phyloP scores from a whole-genome alignment of 345 rosid genomes.

The Brassica rapa region DNA sequence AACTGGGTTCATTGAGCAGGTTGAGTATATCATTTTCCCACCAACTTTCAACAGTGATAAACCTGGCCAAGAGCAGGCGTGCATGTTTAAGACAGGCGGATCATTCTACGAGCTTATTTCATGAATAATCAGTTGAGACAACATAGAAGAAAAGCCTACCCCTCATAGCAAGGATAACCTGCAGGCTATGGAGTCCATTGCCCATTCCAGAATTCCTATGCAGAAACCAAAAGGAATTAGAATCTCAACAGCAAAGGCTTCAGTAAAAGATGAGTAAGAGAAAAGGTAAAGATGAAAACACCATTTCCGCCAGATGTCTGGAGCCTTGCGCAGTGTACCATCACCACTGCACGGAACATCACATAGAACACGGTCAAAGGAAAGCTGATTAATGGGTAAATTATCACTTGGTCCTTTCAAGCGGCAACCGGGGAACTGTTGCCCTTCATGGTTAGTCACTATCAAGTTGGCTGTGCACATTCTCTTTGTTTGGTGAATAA shows the following conservation, averaged over 20 bases:
- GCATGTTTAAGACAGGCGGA: not conserved
- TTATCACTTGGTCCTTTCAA: slow-evolving; percentile 42
- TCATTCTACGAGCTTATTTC: not conserved
- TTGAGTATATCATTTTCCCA: slow-evolving; percentile 96
- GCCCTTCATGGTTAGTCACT: slow-evolving; percentile 96
- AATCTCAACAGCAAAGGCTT: slow-evolving; percentile 4
- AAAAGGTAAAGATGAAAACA: slow-evolving; percentile 24
- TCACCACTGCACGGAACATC: slow-evolving; percentile 99
- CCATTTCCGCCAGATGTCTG: slow-evolving; percentile 98
- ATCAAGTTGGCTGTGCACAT: slow-evolving; percentile 94
- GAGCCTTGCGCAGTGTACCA: slow-evolving; percentile 97
- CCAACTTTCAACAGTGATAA: slow-evolving; percentile 83
- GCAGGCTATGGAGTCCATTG: slow-evolving; percentile 85
- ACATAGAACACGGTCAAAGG: slow-evolving; percentile 89
- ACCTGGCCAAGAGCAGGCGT: slow-evolving; percentile 49
- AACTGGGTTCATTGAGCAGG: slow-evolving; percentile 96
- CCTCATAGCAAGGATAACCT: slow-evolving; percentile 88
- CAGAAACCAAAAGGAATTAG: slow-evolving; percentile 21
- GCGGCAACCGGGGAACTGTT: slow-evolving; percentile 84
- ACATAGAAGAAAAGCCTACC: slow-evolving; percentile 46
- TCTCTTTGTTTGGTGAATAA: slow-evolving; percentile 96
- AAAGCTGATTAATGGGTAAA: slow-evolving; percentile 57
- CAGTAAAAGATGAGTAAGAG: not conserved
- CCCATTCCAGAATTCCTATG: slow-evolving; percentile 87
- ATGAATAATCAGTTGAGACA: not conserved